Percentiles rank a stretch among this genome's conserved stretches.
phyloP scores from a whole-genome alignment of 768 basidiomycete species.

The Agaricus blazei region DNA sequence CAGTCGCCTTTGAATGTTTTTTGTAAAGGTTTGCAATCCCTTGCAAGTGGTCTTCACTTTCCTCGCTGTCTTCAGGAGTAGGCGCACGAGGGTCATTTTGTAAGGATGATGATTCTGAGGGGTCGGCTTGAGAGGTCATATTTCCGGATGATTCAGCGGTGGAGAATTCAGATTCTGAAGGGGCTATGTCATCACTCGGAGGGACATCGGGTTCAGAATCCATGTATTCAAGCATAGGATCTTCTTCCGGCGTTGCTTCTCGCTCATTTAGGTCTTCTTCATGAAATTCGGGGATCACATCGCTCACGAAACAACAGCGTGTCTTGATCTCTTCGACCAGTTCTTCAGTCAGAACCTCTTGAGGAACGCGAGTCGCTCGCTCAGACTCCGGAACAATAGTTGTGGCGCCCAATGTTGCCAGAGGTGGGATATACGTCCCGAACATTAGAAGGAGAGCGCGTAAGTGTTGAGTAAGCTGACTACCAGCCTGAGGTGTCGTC shows the following conservation, averaged over 20 bases:
- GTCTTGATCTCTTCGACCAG: conserved; percentile 91
- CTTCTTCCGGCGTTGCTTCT: conserved; percentile 18
- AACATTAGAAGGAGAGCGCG: conserved; percentile 78
- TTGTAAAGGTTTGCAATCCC: conserved; percentile 66
- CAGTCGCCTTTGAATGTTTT: conserved; percentile 73
- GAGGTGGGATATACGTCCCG: conserved; percentile 82
- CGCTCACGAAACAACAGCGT: conserved; percentile 84
- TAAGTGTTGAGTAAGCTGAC: conserved; percentile 72
- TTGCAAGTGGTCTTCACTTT: conserved; percentile 52
- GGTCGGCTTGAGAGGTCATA: conserved; percentile 37
- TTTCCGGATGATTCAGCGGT: conserved; percentile 31
- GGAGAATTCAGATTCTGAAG: conserved; percentile 15
- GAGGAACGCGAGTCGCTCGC: conserved; percentile 64
- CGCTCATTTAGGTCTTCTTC: background rate
- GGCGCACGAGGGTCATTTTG: conserved; percentile 37
- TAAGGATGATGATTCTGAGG: conserved; percentile 57
- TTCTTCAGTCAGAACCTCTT: conserved; percentile 71
- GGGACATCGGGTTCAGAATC: conserved; percentile 31
- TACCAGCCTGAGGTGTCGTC: conserved; percentile 87
- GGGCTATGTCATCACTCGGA: conserved; percentile 16
- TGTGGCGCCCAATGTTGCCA: conserved; percentile 60
- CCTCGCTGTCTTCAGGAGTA: conserved; percentile 21
- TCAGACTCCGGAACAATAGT: conserved; percentile 59
- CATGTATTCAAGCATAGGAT: conserved; percentile 23
- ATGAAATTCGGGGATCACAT: conserved; percentile 37